phyloP scores from a whole-genome alignment of 768 basidiomycete species.

The Lactarius deliciosus region DNA sequence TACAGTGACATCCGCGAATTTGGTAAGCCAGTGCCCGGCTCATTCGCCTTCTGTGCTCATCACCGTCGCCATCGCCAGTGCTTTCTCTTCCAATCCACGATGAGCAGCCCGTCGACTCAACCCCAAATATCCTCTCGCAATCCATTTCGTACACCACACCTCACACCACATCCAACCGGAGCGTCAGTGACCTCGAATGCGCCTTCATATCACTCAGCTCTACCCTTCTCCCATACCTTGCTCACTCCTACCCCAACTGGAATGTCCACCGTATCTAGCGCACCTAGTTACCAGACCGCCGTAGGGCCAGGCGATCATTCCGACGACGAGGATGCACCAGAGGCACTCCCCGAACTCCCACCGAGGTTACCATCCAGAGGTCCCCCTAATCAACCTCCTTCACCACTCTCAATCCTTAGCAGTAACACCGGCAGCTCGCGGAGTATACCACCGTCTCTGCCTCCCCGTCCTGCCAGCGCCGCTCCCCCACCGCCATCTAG shows the following conservation, averaged over 20 bases:
- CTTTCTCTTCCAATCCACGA: background rate
- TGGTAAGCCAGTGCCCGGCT: background rate
- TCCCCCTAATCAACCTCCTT: background rate
- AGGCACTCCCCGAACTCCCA: slow-evolving; percentile 19
- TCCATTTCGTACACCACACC: slow-evolving; percentile 19
- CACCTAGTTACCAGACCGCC: slow-evolving; percentile 5
- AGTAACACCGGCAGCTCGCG: background rate
- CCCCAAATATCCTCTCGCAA: slow-evolving; percentile 6
- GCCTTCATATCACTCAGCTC: background rate
- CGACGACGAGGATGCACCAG: slow-evolving; percentile 11
- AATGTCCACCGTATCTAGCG: background rate
- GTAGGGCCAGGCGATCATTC: background rate
- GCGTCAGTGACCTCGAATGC: slow-evolving; percentile 5
- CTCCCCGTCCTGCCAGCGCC: background rate
- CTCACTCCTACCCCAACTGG: slow-evolving; percentile 5
- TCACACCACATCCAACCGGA: slow-evolving; percentile 22
- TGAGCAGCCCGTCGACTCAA: background rate
- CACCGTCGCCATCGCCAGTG: background rate
- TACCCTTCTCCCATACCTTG: background rate
- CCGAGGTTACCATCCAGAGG: slow-evolving; percentile 1
- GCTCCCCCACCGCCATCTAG: background rate
- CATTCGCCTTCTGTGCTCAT: background rate
- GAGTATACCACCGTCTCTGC: slow-evolving; percentile 8
- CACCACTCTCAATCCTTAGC: background rate
- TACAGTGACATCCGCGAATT: background rate